A percentile compares a stretch with the other conserved stretches of the same genome.
phyloP scores from a whole-genome alignment of 2,329 filamentous ascomycete genomes.

The Colletotrichum sansevieriae region DNA sequence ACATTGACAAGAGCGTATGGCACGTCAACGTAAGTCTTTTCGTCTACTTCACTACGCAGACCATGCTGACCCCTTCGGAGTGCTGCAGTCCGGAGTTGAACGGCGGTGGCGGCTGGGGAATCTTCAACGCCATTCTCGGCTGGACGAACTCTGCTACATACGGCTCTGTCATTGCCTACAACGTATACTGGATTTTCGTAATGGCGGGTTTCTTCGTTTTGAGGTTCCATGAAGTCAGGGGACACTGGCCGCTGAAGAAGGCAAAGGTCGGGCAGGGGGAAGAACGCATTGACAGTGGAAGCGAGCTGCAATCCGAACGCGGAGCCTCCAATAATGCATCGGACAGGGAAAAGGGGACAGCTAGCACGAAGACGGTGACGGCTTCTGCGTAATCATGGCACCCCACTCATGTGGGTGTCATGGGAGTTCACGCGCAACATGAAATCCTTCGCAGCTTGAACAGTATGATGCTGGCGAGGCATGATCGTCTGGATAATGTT shows the following conservation, averaged over 20 bases:
- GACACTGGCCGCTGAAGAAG: slow-evolving; percentile 62
- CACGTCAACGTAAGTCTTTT: slow-evolving; percentile 76
- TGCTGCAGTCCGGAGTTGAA: slow-evolving; percentile 83
- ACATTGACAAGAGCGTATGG: slow-evolving; percentile 84
- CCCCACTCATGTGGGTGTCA: neutral
- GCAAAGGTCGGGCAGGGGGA: slow-evolving; percentile 44
- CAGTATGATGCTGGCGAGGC: too few relatives aligned
- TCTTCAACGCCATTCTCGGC: slow-evolving; percentile 88
- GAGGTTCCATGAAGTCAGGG: slow-evolving; percentile 74
- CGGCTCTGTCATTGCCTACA: slow-evolving; percentile 88
- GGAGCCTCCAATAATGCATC: slow-evolving; percentile 4
- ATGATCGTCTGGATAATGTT: too few relatives aligned
- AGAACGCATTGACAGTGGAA: slow-evolving; percentile 11
- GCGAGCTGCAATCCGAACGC: slow-evolving; percentile 1
- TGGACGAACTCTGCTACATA: slow-evolving; percentile 93
- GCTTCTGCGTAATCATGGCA: slow-evolving; percentile 12
- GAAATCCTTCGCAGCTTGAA: too few relatives aligned
- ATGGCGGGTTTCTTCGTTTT: slow-evolving; percentile 74
- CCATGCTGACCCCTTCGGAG: slow-evolving; percentile 54
- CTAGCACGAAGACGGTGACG: slow-evolving; percentile 30
- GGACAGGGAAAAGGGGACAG: slow-evolving; percentile 18
- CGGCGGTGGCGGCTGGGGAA: slow-evolving; percentile 84
- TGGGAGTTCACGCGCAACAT: too few relatives aligned
- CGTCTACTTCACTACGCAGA: slow-evolving; percentile 32
- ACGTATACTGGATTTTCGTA: slow-evolving; percentile 84